Base-by-base conservation (phyloP, 331 rosid species). In the Arachis monticola region DNA sequence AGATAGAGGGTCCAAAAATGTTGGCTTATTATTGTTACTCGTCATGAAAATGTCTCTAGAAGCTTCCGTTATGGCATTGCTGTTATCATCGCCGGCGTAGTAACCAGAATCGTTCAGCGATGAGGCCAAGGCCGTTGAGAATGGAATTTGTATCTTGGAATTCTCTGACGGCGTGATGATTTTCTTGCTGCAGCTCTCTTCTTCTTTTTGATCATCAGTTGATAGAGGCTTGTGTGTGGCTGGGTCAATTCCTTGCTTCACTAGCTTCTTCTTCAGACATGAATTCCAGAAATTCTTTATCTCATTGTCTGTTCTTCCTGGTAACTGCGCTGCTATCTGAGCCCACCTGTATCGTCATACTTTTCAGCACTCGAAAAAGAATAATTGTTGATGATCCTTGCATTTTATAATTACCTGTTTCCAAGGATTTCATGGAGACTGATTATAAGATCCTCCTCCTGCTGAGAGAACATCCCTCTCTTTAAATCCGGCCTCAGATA, bases 211-310 rank as follows among this genome's bases (percentile, higher is more conserved):
- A 62, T 83, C 73, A 67, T 68, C 60, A 31, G 89, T 83, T 30
- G 67, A 65, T 1, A 88, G 77, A 1, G 97, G 93, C 81, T 95
- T 92, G 89, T 92, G 99, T 4, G 99, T 90, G 4, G 86, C 75
- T 30, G 99, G 99, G 77, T 95, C 99, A 73, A 95, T 92, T 66
- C 99, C 99, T 82, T 90, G 97, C 92, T 92, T 95, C 82, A 90
- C 32, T 17, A 95, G 86, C 84, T 95, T 95, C 92, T 95, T 95
- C 84, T 95, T 95, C 82, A 95, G 38, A 61, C 92, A 86, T 14
- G 99, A 95, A 82, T 95, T 95, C 99, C 99, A 95, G 58, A 95
- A 95, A 60, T 95, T 95, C 48, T 95, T 95, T 1, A 95, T 95
- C 86, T 95, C 99, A 67, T 95, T 95, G 31, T 95, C 99, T 4